Base-by-base conservation (phyloP, 169 alveolate species). In the Toxoplasma gondii region DNA sequence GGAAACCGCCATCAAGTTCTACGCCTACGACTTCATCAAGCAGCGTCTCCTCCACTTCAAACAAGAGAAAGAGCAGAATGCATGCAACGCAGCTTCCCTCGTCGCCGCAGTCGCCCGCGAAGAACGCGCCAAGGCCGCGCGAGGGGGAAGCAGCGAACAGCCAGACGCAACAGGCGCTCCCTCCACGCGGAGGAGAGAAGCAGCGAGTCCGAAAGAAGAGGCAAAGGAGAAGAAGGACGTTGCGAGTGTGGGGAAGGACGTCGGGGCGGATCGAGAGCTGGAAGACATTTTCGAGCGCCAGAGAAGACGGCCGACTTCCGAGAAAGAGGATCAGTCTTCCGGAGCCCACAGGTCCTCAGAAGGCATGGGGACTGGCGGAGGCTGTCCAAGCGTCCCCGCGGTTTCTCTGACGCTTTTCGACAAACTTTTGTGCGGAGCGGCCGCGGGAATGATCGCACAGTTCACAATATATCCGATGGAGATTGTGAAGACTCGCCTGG, bases 401-500 rank as follows among this genome's bases (percentile, higher is more conserved):
- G 16, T 44, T 41, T 29, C 74, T 17, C 53, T 67, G 45, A 38
- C 88, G 0, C 64, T 95, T n/a, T 31, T n/a, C 29, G 97, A 96
- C 81, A 94, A 92, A 69, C 53, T 96, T 36, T 70, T 96, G 78
- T 95, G 95, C 69, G 97, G 95, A 19, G 97, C 92, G 29, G 49
- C 69, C 38, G 96, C 95, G 90, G 97, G 95, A 38, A 82, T 94
- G 64, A 86, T 93, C 43, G 97, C 96, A 10, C 96, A 96, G 82
- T 91, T 96, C 31, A 41, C 82, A 53, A 95, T 96, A 17, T 96
- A 96, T 80, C 97, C 97, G 29, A 91, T 96, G 96, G 97, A 96
- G 94, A 78, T 95, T 19, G 96, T 95, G 86, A 96, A 96, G 96
- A 96, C 97, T 53, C 95, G 97, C 9, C 78, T 96, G 80, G 95